Base-by-base conservation (phyloP, 2,329 filamentous ascomycete genomes). In the Cercospora sp. region DNA sequence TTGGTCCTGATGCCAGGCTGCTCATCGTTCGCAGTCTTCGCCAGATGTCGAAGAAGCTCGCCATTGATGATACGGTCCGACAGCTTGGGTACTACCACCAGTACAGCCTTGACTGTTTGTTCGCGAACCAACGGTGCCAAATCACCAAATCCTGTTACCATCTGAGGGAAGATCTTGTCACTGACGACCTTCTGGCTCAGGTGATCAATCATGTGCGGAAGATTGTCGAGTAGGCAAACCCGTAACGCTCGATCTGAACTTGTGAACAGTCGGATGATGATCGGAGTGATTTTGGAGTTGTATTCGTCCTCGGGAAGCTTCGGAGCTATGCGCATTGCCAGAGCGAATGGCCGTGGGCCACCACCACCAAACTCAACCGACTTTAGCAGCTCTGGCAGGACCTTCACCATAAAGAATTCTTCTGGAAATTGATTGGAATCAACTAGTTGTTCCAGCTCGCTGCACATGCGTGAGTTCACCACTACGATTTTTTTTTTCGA, bases 361-460 rank as follows among this genome's bases (percentile, higher is more conserved):
- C 95, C 95, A 10, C 94, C 95, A 7, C 95, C 95, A 79, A 97
- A 99, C 76, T 99, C 95, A n/a, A 98, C 93, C 0, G 94, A 97
- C 77, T 98, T 99, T n/a, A 99, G 85, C 31, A 99, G 83, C 77
- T 99, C 95, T 0, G 95, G 95, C 8, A 99, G 84, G 3, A 99
- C 89, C 77, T 98, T 99, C 86, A 96, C 91, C 78, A 96, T 96
- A 84, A 98, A 97, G 79, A 97, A 99, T 68, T 98, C 95, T 77
- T 97, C 94, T 0, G 95, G 95, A 69, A 98, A 97, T 79, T 99
- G 94, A 72, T 97, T 93, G 0, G 93, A 91, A 55, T 78, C 76
- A 18, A 76, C 75, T 5, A 97, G 85, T 68, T 91, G 86, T 72
- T 96, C 93, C 5, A 99, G 86, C 75, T 96, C 92, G 72, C 84